Percentiles rank a stretch among this genome's conserved stretches.
Evolutionary conservation across 306 rosid genomes (phyloP).

Genomic region (Alnus glutinosa): DNA sequence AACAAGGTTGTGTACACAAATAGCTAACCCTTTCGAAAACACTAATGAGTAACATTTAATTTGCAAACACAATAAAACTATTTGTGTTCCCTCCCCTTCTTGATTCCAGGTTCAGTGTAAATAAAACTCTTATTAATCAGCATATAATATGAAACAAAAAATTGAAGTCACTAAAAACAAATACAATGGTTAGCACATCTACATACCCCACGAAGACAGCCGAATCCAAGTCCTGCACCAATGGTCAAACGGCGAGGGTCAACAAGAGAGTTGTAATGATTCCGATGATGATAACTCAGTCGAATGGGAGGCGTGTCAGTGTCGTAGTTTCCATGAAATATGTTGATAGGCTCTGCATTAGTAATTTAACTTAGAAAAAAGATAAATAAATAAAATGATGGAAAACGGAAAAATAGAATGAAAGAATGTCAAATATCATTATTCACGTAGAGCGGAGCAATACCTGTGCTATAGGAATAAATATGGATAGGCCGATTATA

Average conservation of each 20-base stretch:
- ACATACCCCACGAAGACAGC: conserved; percentile 80
- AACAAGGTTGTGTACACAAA: neutral
- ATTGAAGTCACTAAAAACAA: neutral
- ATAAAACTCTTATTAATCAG: neutral
- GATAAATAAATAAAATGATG: conserved; percentile 1
- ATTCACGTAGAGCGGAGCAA: conserved; percentile 6
- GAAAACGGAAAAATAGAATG: neutral
- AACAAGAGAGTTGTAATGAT: conserved; percentile 95
- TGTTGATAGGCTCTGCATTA: conserved; percentile 89
- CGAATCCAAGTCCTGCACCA: conserved; percentile 96
- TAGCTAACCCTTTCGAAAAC: neutral
- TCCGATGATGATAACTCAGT: conserved; percentile 88
- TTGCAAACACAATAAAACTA: neutral
- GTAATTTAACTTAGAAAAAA: conserved; percentile 20
- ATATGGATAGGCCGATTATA: conserved; percentile 96
- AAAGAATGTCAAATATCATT: conserved; percentile 3
- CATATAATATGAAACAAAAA: neutral
- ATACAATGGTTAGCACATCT: conserved; percentile 13
- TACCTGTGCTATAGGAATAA: conserved; percentile 78
- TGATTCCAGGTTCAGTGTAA: neutral
- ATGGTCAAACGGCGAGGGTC: conserved; percentile 79
- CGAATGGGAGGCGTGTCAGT: conserved; percentile 92
- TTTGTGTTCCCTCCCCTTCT: neutral
- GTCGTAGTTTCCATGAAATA: conserved; percentile 78
- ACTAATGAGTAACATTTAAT: neutral